Evolutionary conservation across 2,329 filamentous ascomycete genomes (phyloP), one percentile per base, ranked within the genome.

Genomic region (Fusarium austroafricanum): DNA sequence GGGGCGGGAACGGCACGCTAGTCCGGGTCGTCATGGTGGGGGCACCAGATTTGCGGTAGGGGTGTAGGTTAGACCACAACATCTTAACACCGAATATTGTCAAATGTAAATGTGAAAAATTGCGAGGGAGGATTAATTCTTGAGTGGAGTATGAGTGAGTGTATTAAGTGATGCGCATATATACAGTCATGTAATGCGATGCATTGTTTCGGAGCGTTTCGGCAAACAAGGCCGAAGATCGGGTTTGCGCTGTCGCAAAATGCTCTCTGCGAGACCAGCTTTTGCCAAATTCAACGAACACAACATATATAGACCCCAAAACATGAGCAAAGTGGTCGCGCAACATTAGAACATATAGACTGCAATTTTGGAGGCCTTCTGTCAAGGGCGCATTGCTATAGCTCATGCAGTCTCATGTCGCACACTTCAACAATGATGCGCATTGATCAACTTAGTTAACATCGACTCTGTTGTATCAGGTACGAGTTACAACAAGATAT

Each of bases 401-500:
- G 28, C 23, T 35, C 12, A 17, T 40, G 14, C 37, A 21, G 20
- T 20, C 42, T 44, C n/a, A 15, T 10, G 33, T 49, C 29, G 28
- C 38, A 45, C 14, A 15, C 21, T 37, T 53, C 15, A 31, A 51
- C 29, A 39, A 28, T 52, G 51, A 68, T 43, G 14, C 40, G 37
- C n/a, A 28, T 44, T 18, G 26, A 38, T 29, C 21, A 37, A 28
- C 12, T 18, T 28, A 10, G 31, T 67, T 45, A 52, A 55, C 33
- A 54, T 56, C 42, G 31, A 54, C 35, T 42, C 54, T 44, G 57
- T 53, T 55, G 50, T 44, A 69, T 69, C 39, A 54, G 66, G 59
- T 66, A 64, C 45, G 46, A 44, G 67, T 68, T 73, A 73, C 71
- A 69, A 66, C 57, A 55, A 70, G 60, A 45, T 73, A 73, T 72